These are phyloP conservation scores for Cercophora sp. DNA, from an alignment of 495 filamentous ascomycete species.

Conservation along the genomic window DNA sequence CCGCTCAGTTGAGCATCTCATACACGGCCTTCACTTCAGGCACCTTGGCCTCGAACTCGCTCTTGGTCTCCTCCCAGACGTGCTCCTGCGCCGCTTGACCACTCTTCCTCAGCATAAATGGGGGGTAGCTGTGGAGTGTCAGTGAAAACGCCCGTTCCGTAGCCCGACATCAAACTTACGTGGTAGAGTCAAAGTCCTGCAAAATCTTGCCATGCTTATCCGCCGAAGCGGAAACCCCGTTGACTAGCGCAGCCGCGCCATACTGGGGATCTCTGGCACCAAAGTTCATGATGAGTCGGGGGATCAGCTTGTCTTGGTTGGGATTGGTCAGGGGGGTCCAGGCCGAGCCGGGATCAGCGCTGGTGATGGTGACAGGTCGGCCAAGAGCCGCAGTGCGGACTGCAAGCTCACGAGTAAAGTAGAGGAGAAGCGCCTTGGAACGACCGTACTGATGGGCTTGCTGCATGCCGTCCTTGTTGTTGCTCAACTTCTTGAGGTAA, in stretches of 20 bases:
- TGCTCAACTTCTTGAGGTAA: conserved; percentile 22
- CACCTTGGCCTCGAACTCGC: conserved; percentile 20
- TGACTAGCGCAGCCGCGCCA: conserved; percentile 15
- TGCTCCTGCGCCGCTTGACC: conserved; percentile 15
- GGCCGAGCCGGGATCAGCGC: conserved; percentile 20
- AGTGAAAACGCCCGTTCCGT: background rate
- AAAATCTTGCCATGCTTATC: conserved; percentile 18
- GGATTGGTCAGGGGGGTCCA: conserved; percentile 19
- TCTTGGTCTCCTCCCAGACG: conserved; percentile 23
- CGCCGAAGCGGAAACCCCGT: conserved; percentile 15
- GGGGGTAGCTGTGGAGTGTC: conserved; percentile 14
- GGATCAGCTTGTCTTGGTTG: conserved; percentile 17
- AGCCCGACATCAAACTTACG: conserved; percentile 1
- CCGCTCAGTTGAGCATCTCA: no score
- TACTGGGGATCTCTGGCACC: conserved; percentile 13
- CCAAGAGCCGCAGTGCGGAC: conserved; percentile 6
- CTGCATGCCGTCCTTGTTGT: conserved; percentile 22
- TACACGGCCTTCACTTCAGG: conserved; percentile 20
- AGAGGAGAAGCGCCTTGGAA: conserved; percentile 24
- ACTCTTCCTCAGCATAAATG: conserved; percentile 23
- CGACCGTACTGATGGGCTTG: conserved; percentile 25
- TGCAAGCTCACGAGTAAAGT: conserved; percentile 25
- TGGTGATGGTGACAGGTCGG: conserved; percentile 18
- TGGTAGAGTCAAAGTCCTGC: conserved; percentile 19
- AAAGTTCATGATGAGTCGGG: conserved; percentile 20